Conservation (phyloP, 1,284 basidiomycete species). For the Fistulinella cinereoalba region DNA sequence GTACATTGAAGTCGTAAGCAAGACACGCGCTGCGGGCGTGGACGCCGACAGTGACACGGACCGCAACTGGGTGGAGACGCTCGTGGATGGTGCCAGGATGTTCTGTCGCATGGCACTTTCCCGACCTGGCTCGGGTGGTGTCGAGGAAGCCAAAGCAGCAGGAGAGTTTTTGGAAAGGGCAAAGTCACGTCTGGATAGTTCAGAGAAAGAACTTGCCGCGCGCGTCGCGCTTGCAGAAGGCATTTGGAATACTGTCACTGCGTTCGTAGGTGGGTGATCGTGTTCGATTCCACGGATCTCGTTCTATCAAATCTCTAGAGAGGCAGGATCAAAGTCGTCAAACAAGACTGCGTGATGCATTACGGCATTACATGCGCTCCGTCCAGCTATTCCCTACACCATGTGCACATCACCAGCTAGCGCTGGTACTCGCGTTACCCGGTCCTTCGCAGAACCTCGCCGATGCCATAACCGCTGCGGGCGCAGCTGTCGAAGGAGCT, state of each 20-base stretch:
- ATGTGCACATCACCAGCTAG: conserved; percentile 75
- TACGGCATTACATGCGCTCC: conserved; percentile 56
- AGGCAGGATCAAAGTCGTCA: conserved; percentile 63
- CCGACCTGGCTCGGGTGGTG: conserved; percentile 34
- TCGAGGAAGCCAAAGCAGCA: conserved; percentile 60
- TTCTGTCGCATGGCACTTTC: conserved; percentile 52
- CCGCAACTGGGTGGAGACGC: conserved; percentile 63
- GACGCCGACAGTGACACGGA: conserved; percentile 58
- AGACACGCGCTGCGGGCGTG: conserved; percentile 48
- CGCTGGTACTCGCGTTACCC: conserved; percentile 70
- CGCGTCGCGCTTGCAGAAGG: conserved; percentile 65
- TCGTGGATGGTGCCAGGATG: conserved; percentile 75
- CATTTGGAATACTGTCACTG: conserved; percentile 58
- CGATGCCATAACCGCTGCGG: conserved; percentile 66
- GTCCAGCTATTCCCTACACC: conserved; percentile 56
- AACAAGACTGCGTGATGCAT: conserved; percentile 55
- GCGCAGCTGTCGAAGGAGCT: conserved; percentile 75
- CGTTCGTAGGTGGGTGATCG: conserved; percentile 50
- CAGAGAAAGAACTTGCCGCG: conserved; percentile 49
- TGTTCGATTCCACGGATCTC: not conserved
- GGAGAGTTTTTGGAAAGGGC: conserved; percentile 55
- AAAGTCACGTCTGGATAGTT: conserved; percentile 45
- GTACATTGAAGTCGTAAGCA: conserved; percentile 83
- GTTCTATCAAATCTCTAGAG: conserved; percentile 43
- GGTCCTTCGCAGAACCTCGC: conserved; percentile 65